Evolutionary conservation across 148 eudicot genomes (phyloP).

Genomic region (Rhododendron ovatum): DNA sequence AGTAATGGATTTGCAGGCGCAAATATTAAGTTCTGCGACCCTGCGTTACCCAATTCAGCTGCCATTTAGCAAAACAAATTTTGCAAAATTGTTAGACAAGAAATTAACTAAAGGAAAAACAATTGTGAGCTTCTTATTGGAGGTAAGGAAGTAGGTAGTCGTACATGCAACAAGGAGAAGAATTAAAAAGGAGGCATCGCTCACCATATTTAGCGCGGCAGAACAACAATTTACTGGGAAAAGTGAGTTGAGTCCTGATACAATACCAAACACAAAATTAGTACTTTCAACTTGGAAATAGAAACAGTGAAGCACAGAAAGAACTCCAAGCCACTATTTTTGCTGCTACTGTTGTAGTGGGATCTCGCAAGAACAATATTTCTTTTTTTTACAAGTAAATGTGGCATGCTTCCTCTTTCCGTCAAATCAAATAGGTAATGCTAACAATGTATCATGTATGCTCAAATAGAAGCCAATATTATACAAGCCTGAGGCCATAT

Average conservation of each 20-base stretch:
- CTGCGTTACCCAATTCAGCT: slow-evolving; percentile 39
- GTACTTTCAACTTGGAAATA: neutral
- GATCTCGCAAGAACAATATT: neutral
- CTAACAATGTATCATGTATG: neutral
- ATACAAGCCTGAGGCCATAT: neutral
- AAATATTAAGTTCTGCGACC: slow-evolving; percentile 36
- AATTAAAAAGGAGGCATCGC: slow-evolving; percentile 2
- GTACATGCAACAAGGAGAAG: neutral
- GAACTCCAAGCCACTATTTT: neutral
- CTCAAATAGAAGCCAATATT: neutral
- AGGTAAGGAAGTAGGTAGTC: neutral
- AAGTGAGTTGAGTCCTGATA: slow-evolving; percentile 25
- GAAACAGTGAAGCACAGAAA: neutral
- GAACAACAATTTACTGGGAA: slow-evolving; percentile 27
- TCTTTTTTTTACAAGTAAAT: neutral
- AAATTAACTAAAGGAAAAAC: neutral
- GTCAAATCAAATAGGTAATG: neutral
- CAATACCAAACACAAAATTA: neutral
- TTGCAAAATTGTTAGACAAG: neutral
- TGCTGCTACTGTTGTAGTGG: neutral
- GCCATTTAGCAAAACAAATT: slow-evolving; percentile 14
- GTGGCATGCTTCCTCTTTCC: neutral
- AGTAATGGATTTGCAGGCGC: slow-evolving; percentile 53
- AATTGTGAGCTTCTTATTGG: neutral
- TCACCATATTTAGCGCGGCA: slow-evolving; percentile 33